Percentiles rank a stretch among this genome's conserved stretches.
Evolutionary conservation across 176 grass and related monocot species (phyloP).

Genomic region (Typha latifolia): DNA sequence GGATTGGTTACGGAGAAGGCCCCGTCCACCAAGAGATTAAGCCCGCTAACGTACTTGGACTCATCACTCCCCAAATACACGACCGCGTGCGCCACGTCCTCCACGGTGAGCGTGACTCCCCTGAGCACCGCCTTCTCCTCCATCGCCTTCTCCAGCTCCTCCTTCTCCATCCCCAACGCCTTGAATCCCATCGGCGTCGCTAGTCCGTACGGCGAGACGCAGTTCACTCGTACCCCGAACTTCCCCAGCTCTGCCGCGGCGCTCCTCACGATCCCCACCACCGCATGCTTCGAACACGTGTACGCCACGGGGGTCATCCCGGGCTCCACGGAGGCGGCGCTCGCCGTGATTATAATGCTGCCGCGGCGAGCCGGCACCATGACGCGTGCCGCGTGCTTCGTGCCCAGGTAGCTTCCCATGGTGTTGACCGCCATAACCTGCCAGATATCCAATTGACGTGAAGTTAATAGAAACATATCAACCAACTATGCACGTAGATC

Average conservation of each 20-base stretch:
- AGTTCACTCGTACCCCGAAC: slow-evolving; percentile 29
- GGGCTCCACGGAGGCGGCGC: neutral
- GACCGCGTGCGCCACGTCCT: slow-evolving; percentile 26
- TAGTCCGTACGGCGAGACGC: slow-evolving; percentile 20
- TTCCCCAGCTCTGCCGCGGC: slow-evolving; percentile 25
- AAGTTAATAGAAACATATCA: too few relatives aligned
- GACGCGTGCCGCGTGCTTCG: slow-evolving; percentile 29
- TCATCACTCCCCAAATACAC: slow-evolving; percentile 29
- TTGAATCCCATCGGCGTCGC: slow-evolving; percentile 4
- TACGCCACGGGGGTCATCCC: slow-evolving; percentile 15
- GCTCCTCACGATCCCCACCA: slow-evolving; percentile 27
- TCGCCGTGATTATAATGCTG: neutral
- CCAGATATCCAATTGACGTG: too few relatives aligned
- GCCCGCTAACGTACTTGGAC: slow-evolving; percentile 24
- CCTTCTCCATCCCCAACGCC: slow-evolving; percentile 1
- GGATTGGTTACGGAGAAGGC: slow-evolving; percentile 6
- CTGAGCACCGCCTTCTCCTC: slow-evolving; percentile 9
- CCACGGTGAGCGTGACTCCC: slow-evolving; percentile 1
- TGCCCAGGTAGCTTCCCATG: slow-evolving; percentile 17
- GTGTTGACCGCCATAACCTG: slow-evolving; percentile 22
- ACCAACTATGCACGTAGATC: too few relatives aligned
- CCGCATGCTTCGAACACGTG: slow-evolving; percentile 24
- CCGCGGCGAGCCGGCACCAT: slow-evolving; percentile 21
- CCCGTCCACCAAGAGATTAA: slow-evolving; percentile 23
- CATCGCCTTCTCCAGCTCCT: slow-evolving; percentile 4